These are phyloP conservation scores for Wickerhamomyces bisporus DNA, from an alignment of 805 yeast genomes.

Conservation along the genomic window DNA sequence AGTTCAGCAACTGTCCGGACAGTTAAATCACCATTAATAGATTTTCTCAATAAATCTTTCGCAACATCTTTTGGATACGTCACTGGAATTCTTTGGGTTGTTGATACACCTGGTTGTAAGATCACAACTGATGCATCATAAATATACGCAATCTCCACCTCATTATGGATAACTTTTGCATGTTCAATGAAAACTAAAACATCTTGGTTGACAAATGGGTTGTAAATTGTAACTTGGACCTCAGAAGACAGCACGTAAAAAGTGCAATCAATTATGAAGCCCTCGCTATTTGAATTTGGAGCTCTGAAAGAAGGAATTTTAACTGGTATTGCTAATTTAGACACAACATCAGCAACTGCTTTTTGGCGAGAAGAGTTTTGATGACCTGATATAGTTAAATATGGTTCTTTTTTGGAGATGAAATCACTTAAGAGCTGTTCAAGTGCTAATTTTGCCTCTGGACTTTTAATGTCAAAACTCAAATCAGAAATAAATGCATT, in stretches of 20 bases:
- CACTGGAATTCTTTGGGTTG: constrained; percentile 46
- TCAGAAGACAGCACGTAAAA: constrained; percentile 53
- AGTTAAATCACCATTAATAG: constrained; percentile 44
- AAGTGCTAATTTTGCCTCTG: constrained; percentile 15
- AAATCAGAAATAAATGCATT: not conserved
- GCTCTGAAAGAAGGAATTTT: constrained; percentile 22
- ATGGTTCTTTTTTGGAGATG: constrained; percentile 34
- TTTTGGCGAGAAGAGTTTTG: constrained; percentile 18
- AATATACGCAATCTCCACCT: constrained; percentile 40
- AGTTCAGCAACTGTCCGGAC: constrained; percentile 43
- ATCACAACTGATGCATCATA: constrained; percentile 34
- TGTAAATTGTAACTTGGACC: constrained; percentile 46
- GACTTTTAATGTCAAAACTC: constrained; percentile 17
- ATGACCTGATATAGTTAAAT: constrained; percentile 26
- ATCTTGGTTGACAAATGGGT: constrained; percentile 47
- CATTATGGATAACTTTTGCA: constrained; percentile 46
- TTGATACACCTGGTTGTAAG: constrained; percentile 48
- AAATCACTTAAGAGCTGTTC: constrained; percentile 34
- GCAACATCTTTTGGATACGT: constrained; percentile 39
- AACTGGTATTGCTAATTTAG: constrained; percentile 24
- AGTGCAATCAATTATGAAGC: constrained; percentile 44
- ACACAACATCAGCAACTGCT: constrained; percentile 22
- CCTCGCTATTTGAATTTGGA: constrained; percentile 16
- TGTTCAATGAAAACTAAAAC: constrained; percentile 35
- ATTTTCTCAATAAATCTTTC: constrained; percentile 43